These are phyloP conservation scores for Gloeopeniophorella convolvens DNA, from an alignment of 768 basidiomycete genomes.

Conservation along the genomic window DNA sequence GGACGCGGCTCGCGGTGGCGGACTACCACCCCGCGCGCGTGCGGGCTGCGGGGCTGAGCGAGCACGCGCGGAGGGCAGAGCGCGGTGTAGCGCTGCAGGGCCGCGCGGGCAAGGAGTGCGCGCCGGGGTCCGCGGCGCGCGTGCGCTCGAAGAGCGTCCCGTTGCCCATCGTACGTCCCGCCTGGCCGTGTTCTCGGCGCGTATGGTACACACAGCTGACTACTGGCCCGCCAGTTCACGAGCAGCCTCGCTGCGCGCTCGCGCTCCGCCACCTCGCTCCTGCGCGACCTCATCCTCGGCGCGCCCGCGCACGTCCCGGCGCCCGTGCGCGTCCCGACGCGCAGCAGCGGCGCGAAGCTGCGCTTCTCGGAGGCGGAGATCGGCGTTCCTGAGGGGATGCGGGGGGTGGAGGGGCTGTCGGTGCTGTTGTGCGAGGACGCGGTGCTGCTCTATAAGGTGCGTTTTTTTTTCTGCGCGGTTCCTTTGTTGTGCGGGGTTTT, in stretches of 20 bases:
- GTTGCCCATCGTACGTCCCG: background rate
- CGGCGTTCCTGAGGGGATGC: background rate
- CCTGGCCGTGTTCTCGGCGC: too few relatives aligned
- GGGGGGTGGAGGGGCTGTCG: background rate
- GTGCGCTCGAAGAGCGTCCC: background rate
- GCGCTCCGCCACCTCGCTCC: too few relatives aligned
- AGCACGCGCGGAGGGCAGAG: too few relatives aligned
- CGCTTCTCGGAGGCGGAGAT: conserved; percentile 3
- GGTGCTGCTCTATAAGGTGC: conserved; percentile 7
- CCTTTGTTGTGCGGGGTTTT: background rate
- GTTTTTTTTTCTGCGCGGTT: background rate
- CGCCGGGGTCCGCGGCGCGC: background rate
- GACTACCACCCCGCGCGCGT: conserved; percentile 8
- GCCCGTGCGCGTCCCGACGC: too few relatives aligned
- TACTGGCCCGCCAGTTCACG: too few relatives aligned
- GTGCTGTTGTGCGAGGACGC: conserved; percentile 8
- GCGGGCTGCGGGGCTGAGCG: too few relatives aligned
- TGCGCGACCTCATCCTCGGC: too few relatives aligned
- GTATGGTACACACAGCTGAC: too few relatives aligned
- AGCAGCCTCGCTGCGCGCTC: too few relatives aligned
- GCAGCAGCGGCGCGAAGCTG: background rate
- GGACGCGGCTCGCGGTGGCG: background rate
- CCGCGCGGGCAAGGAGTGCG: background rate
- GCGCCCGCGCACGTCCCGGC: too few relatives aligned
- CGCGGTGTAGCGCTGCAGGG: too few relatives aligned